Evolutionary conservation across 2,329 filamentous ascomycete species (phyloP).

Genomic region (Fusarium sublunatum): DNA sequence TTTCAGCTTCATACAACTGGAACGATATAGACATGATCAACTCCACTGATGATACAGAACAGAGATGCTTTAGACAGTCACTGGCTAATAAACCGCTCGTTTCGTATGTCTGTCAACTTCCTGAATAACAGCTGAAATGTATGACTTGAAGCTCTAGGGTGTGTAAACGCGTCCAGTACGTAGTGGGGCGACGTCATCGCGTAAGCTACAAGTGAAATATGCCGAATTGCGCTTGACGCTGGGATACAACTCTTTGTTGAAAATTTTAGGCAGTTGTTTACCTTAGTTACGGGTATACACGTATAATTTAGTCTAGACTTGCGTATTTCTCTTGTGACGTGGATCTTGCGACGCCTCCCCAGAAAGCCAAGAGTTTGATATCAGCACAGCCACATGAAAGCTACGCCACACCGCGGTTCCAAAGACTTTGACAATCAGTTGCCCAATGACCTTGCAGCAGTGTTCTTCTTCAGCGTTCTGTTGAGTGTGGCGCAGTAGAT

Average conservation of each 20-base stretch:
- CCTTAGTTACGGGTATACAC: not conserved
- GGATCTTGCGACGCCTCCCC: not conserved
- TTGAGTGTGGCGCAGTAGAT: slow-evolving; percentile 33
- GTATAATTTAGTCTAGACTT: not conserved
- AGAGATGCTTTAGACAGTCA: too few species aligned
- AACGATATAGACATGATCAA: too few species aligned
- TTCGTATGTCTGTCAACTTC: too few species aligned
- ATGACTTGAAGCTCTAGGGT: slow-evolving; percentile 1
- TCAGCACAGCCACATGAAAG: not conserved
- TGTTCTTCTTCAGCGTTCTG: slow-evolving; percentile 3
- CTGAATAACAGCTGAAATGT: not conserved
- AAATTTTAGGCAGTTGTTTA: not conserved
- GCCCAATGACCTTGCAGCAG: not conserved
- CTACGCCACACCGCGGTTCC: not conserved
- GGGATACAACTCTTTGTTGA: not conserved
- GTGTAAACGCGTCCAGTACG: slow-evolving; percentile 2
- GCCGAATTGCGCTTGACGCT: not conserved
- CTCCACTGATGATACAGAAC: too few species aligned
- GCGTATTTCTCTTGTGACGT: not conserved
- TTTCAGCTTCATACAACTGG: too few species aligned
- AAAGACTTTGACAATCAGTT: not conserved
- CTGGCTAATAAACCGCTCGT: too few species aligned
- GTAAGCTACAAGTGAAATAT: not conserved
- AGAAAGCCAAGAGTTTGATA: not conserved
- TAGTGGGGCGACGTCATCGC: slow-evolving; percentile 15